Conservation (phyloP, 768 basidiomycete species). For the Calocybe gangraenosa region DNA sequence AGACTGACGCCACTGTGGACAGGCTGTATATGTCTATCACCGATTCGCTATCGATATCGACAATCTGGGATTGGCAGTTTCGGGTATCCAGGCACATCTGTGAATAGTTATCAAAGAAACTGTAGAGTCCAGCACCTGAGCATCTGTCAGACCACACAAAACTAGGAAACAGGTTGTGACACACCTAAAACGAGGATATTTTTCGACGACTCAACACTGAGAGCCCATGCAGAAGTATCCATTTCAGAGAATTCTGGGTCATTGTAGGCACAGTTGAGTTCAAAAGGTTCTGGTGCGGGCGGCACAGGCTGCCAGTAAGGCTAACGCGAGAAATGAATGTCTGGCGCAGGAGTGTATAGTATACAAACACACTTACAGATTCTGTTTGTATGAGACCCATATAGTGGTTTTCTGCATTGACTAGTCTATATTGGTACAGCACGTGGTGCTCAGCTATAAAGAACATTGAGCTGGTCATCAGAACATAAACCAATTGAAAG, state of each 20-base stretch:
- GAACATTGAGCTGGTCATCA: neutral
- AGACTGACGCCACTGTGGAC: conserved; percentile 51
- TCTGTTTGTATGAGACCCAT: conserved; percentile 75
- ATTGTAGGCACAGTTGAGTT: conserved; percentile 31
- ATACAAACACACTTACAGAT: conserved; percentile 33
- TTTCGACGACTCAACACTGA: conserved; percentile 44
- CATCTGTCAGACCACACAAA: neutral
- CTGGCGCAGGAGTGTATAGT: neutral
- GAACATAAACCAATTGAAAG: neutral
- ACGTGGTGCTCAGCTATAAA: conserved; percentile 61
- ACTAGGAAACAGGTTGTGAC: conserved; percentile 25
- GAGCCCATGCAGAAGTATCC: conserved; percentile 50
- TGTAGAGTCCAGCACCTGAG: conserved; percentile 43
- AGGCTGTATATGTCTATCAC: conserved; percentile 50
- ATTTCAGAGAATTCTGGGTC: conserved; percentile 47
- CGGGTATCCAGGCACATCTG: conserved; percentile 23
- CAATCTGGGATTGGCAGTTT: conserved; percentile 51
- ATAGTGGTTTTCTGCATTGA: conserved; percentile 60
- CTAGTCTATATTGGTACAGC: conserved; percentile 66
- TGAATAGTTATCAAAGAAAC: conserved; percentile 61
- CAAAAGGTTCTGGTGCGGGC: conserved; percentile 52
- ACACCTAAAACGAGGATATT: conserved; percentile 10
- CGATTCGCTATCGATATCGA: conserved; percentile 46
- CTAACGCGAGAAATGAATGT: conserved; percentile 26
- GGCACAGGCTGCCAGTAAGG: conserved; percentile 69